Base-by-base conservation (phyloP, 2,329 filamentous ascomycete genomes). In the Aspergillaceae sp. region DNA sequence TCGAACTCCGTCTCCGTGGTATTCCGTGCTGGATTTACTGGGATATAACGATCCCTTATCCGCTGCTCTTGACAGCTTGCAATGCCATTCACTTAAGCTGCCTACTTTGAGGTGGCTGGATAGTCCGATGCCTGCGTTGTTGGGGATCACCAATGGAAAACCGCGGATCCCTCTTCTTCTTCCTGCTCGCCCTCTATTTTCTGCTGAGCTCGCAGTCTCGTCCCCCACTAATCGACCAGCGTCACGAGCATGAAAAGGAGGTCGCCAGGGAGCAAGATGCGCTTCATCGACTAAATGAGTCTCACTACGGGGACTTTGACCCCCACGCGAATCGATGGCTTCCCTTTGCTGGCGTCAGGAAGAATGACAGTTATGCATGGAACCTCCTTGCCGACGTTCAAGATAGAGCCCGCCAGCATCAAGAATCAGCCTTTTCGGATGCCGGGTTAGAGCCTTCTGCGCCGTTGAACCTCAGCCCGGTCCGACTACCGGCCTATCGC, bases 311-410 rank as follows among this genome's bases (percentile, higher is more conserved):
- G 33, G 73, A 77, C 44, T 73, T 81, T 35, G 64, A 74, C 56
- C 63, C 70, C 19, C 50, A 49, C 29, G 59, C 67, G 7, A 61
- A 71, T 48, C 70, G 63, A 52, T 78, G 71, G 74, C 67, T 89
- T 48, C 87, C 88, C 56, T 71, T 95, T 43, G 86, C 86, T 2
- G 91, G 91, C 1, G 82, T 94, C 50, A 78, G 85, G 42, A 71
- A 80, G 41, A 76, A 81, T 19, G 86, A 94, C 66, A 80, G 78
- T 4, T 87, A 86, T 64, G 83, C 80, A 1, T 96, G 90, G 90
- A 77, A 83, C 32, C 75, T 88, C 47, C 71, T 96, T 26, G 72
- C 73, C 0, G 68, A 72, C 1, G 87, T 90, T 48, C 81, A 79
- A 60, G 69, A 82, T 49, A 77, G 78, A 52, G 86, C 82, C 45